Evolutionary conservation across 73 alveolate genomes (phyloP).

Genomic region (Symbiodinium pilosum): DNA sequence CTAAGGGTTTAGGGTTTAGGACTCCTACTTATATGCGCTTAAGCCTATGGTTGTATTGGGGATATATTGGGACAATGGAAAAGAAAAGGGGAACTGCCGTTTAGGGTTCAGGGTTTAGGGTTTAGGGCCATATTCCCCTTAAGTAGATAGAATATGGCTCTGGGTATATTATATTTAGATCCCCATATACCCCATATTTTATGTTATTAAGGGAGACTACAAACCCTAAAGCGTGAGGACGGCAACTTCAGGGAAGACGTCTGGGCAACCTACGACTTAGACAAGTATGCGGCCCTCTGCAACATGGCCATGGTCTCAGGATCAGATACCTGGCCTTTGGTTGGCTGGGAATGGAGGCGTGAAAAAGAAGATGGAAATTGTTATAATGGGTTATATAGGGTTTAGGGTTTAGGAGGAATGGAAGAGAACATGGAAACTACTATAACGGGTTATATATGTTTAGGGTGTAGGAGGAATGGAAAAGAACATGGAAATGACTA

Average conservation of each 20-base stretch:
- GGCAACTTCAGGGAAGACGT: conserved; percentile 45
- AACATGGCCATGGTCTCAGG: conserved; percentile 28
- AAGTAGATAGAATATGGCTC: not conserved
- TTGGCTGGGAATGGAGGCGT: not conserved
- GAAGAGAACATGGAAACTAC: too few species aligned
- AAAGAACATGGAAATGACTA: too few species aligned
- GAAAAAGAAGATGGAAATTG: too few species aligned
- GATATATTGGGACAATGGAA: not conserved
- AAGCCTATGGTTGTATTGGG: not conserved
- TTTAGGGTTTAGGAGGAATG: too few species aligned
- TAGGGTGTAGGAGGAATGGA: too few species aligned
- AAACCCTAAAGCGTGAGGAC: not conserved
- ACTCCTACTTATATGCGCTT: not conserved
- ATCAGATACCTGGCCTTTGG: not conserved
- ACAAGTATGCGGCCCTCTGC: conserved; percentile 63
- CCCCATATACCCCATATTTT: too few species aligned
- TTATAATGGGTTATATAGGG: too few species aligned
- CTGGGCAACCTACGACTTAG: conserved; percentile 35
- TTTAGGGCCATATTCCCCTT: not conserved
- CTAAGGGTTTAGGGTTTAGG: not conserved
- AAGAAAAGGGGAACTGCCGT: too few species aligned
- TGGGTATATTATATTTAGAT: not conserved
- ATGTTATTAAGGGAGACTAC: too few species aligned
- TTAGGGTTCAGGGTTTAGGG: not conserved
- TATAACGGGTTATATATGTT: too few species aligned